phyloP scores from a whole-genome alignment of 257 asterid genomes.

The Thymus mandschuricus region DNA sequence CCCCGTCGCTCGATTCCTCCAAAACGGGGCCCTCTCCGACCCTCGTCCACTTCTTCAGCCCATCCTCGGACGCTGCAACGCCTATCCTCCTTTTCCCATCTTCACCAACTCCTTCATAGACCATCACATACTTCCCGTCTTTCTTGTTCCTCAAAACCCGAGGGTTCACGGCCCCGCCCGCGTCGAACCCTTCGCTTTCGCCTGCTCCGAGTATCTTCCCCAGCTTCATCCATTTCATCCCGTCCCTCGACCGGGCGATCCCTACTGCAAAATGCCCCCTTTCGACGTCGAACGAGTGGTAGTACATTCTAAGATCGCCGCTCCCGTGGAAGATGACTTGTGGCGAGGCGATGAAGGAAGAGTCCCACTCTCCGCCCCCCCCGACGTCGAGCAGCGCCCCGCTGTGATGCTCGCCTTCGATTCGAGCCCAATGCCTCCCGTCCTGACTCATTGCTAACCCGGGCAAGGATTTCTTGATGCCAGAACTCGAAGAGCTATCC shows the following conservation, averaged over 20 bases:
- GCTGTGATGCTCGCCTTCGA: conserved; percentile 92
- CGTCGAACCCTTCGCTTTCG: conserved; percentile 56
- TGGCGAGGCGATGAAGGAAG: conserved; percentile 73
- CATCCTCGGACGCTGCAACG: conserved; percentile 64
- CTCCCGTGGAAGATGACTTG: conserved; percentile 66
- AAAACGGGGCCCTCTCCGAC: conserved; percentile 51
- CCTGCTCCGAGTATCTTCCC: conserved; percentile 70
- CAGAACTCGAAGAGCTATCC: conserved; percentile 22
- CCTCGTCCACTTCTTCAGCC: conserved; percentile 78
- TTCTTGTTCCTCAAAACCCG: conserved; percentile 54
- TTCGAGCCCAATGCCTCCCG: conserved; percentile 94
- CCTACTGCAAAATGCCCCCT: conserved; percentile 55
- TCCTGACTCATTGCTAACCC: conserved; percentile 97
- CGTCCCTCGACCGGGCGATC: conserved; percentile 85
- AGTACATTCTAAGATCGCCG: conserved; percentile 87
- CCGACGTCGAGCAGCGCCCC: conserved; percentile 87
- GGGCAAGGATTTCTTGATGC: conserved; percentile 58
- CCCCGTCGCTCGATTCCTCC: conserved; percentile 44
- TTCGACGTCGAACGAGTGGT: conserved; percentile 65
- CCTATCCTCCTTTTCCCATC: conserved; percentile 65
- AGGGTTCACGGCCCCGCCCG: conserved; percentile 58
- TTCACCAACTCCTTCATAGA: conserved; percentile 69
- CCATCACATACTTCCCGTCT: conserved; percentile 81
- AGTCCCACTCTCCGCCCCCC: conserved; percentile 77
- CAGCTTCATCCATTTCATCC: conserved; percentile 80